Evolutionary conservation across 441 rosid species (phyloP), one percentile per base, ranked within the genome.

Genomic region (Corymbia citriodora): DNA sequence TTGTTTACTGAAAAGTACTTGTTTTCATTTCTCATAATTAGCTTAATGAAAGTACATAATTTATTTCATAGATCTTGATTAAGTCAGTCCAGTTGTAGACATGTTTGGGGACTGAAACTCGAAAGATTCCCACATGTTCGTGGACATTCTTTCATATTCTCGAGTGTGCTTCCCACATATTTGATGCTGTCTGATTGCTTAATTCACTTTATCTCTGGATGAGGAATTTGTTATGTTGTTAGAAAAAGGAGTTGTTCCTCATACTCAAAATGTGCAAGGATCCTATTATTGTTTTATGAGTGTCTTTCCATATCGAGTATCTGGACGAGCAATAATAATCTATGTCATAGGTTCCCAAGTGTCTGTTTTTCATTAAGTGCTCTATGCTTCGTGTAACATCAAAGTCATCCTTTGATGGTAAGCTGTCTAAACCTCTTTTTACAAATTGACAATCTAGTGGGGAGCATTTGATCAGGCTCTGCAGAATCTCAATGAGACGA

Each of bases 1-100:
- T 63, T 14, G 5, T 63, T 0, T 0, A 1, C 1, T 14, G 10
- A n/a, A n/a, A 63, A 63, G 17, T 29, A 63, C 17, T 61, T 63
- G 13, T 29, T 63, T 63, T 29, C 0, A 63, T 2, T 29, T 6
- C 70, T 63, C 1, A 3, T n/a, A 29, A 63, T 63, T 63, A 7
- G 33, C 33, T 63, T 63, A 29, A 63, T 63, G 5, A 13, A 1
- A 63, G 70, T 63, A 61, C 31, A 61, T 27, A 6, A 61, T 63
- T 3, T 29, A 63, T 29, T 63, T 63, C 33, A 63, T 27, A 63
- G 33, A 63, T 63, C 70, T 2, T 63, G 70, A 33, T 57, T 63
- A 13, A 63, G 18, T 63, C 33, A 63, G 1, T 27, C 9, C 29
- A 63, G 70, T 63, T 29, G 18, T 63, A 7, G 18, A 63, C 70